Percentiles rank a stretch among this genome's conserved stretches.
These are phyloP conservation scores for Saksenaea vasiformis DNA, from an alignment of 371 early-diverging fungal genomes.

Conservation along the genomic window DNA sequence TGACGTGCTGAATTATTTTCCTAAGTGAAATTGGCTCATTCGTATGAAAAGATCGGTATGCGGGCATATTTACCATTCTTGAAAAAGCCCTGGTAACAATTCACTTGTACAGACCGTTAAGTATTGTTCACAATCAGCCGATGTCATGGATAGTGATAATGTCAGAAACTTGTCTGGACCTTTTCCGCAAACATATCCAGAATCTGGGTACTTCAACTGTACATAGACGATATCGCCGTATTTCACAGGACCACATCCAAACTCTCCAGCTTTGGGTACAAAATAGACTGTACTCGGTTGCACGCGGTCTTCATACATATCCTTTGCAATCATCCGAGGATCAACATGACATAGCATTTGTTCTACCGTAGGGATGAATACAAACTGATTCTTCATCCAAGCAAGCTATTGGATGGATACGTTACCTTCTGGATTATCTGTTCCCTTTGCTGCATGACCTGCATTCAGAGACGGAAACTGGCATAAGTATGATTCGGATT, in stretches of 20 bases:
- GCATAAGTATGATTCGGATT: not conserved
- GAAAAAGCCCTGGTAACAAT: too few species aligned
- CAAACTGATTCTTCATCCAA: too few species aligned
- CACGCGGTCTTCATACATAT: not conserved
- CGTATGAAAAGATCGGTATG: too few species aligned
- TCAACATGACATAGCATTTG: too few species aligned
- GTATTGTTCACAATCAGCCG: too few species aligned
- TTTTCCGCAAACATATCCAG: not conserved
- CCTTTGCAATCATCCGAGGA: not conserved
- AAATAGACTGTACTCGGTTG: not conserved
- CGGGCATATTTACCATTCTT: too few species aligned
- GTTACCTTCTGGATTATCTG: too few species aligned
- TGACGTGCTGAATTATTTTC: too few species aligned
- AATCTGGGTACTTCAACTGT: not conserved
- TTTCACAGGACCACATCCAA: not conserved
- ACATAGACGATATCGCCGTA: not conserved
- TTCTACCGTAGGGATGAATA: too few species aligned
- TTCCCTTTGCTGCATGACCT: not conserved
- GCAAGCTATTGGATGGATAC: too few species aligned
- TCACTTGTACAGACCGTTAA: too few species aligned
- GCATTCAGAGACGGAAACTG: not conserved
- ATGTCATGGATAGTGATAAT: not conserved
- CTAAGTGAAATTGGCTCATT: too few species aligned
- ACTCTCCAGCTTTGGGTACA: not conserved
- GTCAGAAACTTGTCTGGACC: not conserved